Conservation (phyloP, 2,329 filamentous ascomycete species). For the Neofusicoccum sp. region DNA sequence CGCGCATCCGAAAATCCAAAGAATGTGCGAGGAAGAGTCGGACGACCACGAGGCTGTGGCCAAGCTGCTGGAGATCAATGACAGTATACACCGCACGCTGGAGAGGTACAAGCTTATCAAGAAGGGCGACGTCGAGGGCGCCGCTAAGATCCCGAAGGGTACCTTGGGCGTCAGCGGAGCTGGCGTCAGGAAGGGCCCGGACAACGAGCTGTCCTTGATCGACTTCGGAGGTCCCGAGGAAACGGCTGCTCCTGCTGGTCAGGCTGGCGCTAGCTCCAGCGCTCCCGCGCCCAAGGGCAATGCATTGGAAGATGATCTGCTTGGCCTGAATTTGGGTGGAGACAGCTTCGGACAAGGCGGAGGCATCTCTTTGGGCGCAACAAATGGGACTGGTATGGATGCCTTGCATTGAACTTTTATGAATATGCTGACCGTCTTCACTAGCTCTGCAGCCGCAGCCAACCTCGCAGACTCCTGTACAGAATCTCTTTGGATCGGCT, state of each 20-base stretch:
- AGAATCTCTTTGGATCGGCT: conserved; percentile 59
- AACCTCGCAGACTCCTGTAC: conserved; percentile 54
- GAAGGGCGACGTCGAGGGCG: conserved; percentile 86
- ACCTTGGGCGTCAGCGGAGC: conserved; percentile 69
- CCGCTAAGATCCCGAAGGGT: conserved; percentile 80
- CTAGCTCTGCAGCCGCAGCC: conserved; percentile 34
- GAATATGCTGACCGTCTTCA: conserved; percentile 1
- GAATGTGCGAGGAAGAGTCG: conserved; percentile 98
- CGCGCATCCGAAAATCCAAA: conserved; percentile 97
- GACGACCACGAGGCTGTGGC: conserved; percentile 95
- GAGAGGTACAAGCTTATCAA: conserved; percentile 95
- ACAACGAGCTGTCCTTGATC: conserved; percentile 87
- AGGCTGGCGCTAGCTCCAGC: conserved; percentile 38
- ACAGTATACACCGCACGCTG: conserved; percentile 96
- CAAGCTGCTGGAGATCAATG: conserved; percentile 95
- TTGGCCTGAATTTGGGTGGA: conserved; percentile 77
- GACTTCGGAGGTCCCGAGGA: conserved; percentile 77
- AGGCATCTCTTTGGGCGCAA: conserved; percentile 76
- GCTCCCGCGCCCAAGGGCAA: conserved; percentile 56
- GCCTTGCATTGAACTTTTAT: not conserved
- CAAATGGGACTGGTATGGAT: conserved; percentile 39
- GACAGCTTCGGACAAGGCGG: conserved; percentile 73
- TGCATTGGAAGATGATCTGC: conserved; percentile 83
- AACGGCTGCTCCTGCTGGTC: conserved; percentile 43
- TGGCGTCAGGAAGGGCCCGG: conserved; percentile 65